Base-by-base conservation (phyloP, 768 basidiomycete species). In the Boletus fagicola region DNA sequence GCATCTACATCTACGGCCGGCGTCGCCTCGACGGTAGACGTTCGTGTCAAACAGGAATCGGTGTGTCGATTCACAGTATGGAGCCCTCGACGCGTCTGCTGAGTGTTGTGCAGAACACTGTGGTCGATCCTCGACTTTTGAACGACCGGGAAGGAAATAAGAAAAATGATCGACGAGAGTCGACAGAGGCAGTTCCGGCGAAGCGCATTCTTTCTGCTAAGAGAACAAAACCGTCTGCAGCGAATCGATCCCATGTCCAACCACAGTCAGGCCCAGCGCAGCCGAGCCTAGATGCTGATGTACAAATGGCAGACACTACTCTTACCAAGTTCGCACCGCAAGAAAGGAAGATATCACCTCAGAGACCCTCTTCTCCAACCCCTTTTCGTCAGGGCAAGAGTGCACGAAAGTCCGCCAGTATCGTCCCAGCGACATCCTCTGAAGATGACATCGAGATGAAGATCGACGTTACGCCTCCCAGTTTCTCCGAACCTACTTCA, bases 381-480 rank as follows among this genome's bases (percentile, higher is more conserved):
- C 31, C 8, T 13, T 28, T 38, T 11, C 33, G 10, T 53, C 58
- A 13, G 10, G 13, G 15, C 52, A 51, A 20, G 28, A 47, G 33
- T 31, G 50, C 42, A 35, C 59, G 39, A 39, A 57, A 49, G 31
- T 24, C n/a, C 3, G 18, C 1, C 11, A 7, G 7, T 26, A 33
- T 24, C 12, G 39, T 50, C 53, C 22, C 49, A 1, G 10, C 31
- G 33, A 58, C 26, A 20, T 31, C 56, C 13, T 8, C 53, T n/a
- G 49, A 56, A 6, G 58, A 62, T 22, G 60, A 62, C 12, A 54
- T 55, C 33, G 57, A 59, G 35, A 67, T 67, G 66, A 24, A 39
- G 1, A 26, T 57, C 40, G 62, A 64, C 12, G 31, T 11, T 46
- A 39, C 16, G 28, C 20, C 53, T 44, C 33, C 31, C 9, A 2